Base-by-base conservation (phyloP, 306 rosid genomes). In the Malus domestica region DNA sequence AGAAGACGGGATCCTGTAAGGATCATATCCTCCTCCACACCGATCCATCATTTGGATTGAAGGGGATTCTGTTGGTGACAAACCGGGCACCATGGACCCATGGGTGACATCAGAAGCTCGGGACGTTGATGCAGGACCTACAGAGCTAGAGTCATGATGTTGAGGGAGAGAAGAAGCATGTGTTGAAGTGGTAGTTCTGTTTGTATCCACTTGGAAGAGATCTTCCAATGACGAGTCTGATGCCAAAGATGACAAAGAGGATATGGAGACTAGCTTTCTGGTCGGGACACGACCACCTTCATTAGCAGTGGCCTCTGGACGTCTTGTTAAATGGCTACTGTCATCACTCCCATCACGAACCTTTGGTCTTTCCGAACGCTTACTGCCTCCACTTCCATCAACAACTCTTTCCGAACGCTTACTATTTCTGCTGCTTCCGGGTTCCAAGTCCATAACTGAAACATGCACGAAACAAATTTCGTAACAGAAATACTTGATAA, bases 1-100 rank as follows among this genome's bases (percentile, higher is more conserved):
- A 3, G 91, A 80, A 74, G 92, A 78, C n/a, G 96, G 97, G 70
- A 92, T 85, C 74, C 90, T 84, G 38, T n/a, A 10, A 67, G 90
- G 83, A 79, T 87, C 93, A 76, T 80, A 84, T 52, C 80, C 88
- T 72, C 30, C 87, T 73, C 40, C 84, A 2, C 85, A 71, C 67
- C 92, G 85, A 44, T 95, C 88, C 98, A 95, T 95, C 78, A 68
- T 80, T 77, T 95, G 98, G 72, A 79, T 27, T 30, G 87, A 80
- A 59, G 97, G 97, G 49, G 75, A 76, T 25, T 22, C 51, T 62
- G 82, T 87, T 66, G 84, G 91, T 22, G 80, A 66, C 85, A 77
- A 30, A 16, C 3, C 72, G 19, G 35, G 74, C 67, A 25, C 55
- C 74, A 59, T 67, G 52, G 80, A 78, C 75, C 70, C 80, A 29